Percentiles rank a stretch among this genome's conserved stretches.
These are phyloP conservation scores for Crucihimalaya himalaica DNA, from an alignment of 345 rosid species.

Conservation along the genomic window DNA sequence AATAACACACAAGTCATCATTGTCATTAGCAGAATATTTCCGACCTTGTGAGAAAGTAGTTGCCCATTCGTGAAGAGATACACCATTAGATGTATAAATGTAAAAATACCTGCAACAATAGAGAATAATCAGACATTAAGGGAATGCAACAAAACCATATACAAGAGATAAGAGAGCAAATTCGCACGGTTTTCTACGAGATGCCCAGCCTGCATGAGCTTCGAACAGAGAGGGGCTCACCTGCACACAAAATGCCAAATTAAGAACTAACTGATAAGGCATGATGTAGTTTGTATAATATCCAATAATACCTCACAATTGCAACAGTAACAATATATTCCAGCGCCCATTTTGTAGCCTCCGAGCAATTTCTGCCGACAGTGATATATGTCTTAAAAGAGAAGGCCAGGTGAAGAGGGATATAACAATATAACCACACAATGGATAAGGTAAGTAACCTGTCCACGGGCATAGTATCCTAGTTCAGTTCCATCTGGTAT, in stretches of 20 bases:
- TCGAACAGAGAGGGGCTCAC: slow-evolving; percentile 96
- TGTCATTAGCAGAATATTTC: slow-evolving; percentile 71
- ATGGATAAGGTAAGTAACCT: slow-evolving; percentile 54
- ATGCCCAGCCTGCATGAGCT: slow-evolving; percentile 99
- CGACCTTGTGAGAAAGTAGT: slow-evolving; percentile 78
- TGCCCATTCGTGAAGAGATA: slow-evolving; percentile 96
- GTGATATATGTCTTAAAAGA: slow-evolving; percentile 42
- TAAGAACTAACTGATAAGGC: slow-evolving; percentile 14
- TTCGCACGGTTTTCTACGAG: slow-evolving; percentile 93
- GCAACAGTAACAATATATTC: slow-evolving; percentile 92
- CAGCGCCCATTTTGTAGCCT: slow-evolving; percentile 84
- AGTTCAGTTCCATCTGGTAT: slow-evolving; percentile 98
- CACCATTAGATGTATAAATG: slow-evolving; percentile 96
- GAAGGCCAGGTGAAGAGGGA: slow-evolving; percentile 28
- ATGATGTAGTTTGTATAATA: slow-evolving; percentile 30
- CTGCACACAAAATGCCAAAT: slow-evolving; percentile 49
- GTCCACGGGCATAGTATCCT: slow-evolving; percentile 87
- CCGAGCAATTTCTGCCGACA: slow-evolving; percentile 79
- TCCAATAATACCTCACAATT: slow-evolving; percentile 67
- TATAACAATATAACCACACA: slow-evolving; percentile 22
- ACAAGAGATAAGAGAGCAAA: slow-evolving; percentile 17
- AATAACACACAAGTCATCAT: slow-evolving; percentile 79
- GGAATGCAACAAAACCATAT: not conserved
- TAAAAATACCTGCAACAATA: slow-evolving; percentile 69
- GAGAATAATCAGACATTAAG: slow-evolving; percentile 25